These are phyloP conservation scores for Triticum dicoccoides DNA, from an alignment of 176 grass and related monocot genomes.

Conservation along the genomic window DNA sequence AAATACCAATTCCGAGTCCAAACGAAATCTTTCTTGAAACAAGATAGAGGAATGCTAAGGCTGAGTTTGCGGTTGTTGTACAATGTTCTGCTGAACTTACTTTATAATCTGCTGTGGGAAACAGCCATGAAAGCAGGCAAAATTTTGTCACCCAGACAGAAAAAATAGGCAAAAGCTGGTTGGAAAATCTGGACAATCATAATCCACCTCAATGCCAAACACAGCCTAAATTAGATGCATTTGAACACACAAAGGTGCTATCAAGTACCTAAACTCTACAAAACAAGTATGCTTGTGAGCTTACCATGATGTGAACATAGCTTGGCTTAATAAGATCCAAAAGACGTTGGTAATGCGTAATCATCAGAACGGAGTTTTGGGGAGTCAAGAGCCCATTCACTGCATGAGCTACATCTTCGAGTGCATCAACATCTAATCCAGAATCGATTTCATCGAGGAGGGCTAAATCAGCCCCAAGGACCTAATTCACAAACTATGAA, in stretches of 20 bases:
- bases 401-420: conserved; percentile 80
- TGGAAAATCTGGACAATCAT: not conserved
- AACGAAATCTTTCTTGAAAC: not conserved
- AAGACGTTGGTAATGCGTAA: conserved; percentile 92
- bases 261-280: conserved; percentile 3
- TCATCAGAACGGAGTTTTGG: conserved; percentile 81
- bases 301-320: conserved; percentile 97
- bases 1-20: not conserved
- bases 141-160: not conserved
- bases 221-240: not conserved
- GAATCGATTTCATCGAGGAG: conserved; percentile 98
- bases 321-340: conserved; percentile 83
- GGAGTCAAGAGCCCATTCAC: conserved; percentile 87
- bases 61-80: not conserved
- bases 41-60: not conserved
- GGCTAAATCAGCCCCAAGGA: conserved; percentile 84
- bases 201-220: not conserved
- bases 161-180: not conserved
- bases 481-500: conserved; percentile 50
- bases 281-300: not conserved
- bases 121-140: not conserved
- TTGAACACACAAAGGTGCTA: not conserved
- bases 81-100: not conserved
- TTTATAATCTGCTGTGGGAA: not conserved
- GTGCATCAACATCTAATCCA: conserved; percentile 96